These are phyloP conservation scores for Epithemia pelagica DNA, from an alignment of 108 stramenopile genomes.

Conservation along the genomic window DNA sequence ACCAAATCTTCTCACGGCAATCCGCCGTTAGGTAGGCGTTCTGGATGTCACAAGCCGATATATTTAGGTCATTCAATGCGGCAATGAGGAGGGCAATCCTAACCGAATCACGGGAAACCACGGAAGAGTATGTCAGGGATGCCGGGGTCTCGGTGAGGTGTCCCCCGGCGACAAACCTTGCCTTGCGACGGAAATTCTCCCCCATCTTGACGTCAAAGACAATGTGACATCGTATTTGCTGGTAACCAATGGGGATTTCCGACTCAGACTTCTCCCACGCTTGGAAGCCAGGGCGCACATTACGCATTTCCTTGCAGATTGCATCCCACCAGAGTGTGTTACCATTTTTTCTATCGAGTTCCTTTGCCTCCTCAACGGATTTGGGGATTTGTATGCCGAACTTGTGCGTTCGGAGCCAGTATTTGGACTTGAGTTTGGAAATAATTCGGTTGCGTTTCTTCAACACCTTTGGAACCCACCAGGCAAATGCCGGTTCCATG, in stretches of 20 bases:
- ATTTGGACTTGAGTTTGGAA: constrained; percentile 1
- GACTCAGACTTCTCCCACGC: constrained; percentile 10
- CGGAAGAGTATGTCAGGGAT: no score
- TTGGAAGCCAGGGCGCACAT: constrained; percentile 34
- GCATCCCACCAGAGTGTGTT: constrained; percentile 27
- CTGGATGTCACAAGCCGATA: no score
- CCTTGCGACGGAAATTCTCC: constrained; percentile 13
- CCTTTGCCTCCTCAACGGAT: constrained; percentile 16
- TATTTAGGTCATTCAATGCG: no score
- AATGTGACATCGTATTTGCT: constrained; percentile 20
- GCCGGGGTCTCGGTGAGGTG: constrained; percentile 21
- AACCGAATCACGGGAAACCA: no score
- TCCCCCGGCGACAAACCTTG: constrained; percentile 21
- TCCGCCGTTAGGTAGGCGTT: no score
- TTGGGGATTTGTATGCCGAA: constrained; percentile 28
- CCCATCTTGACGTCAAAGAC: constrained; percentile 26
- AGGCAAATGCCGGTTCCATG: constrained; percentile 21
- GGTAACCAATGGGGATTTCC: constrained; percentile 1
- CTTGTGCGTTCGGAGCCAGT: constrained; percentile 15
- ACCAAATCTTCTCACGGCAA: no score
- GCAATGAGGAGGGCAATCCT: no score
- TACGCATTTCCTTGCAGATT: constrained; percentile 26
- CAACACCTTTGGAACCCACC: constrained; percentile 36
- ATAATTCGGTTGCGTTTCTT: constrained; percentile 21
- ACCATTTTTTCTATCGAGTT: constrained; percentile 24